Evolutionary conservation across 805 yeast genomes (phyloP).

Genomic region (Saccharomycopsis microspora): DNA sequence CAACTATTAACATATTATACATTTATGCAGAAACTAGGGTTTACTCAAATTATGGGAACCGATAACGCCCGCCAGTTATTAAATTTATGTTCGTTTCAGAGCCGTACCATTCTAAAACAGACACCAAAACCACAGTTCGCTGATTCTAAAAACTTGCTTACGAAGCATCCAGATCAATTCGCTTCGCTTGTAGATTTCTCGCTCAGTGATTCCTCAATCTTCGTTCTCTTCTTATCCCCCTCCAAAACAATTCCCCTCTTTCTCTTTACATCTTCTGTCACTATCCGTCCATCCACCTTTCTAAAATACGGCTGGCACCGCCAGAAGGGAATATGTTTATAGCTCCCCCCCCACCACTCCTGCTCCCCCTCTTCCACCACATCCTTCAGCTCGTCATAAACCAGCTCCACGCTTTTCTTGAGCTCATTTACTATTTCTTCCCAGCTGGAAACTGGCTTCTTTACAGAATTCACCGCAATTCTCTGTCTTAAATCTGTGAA

Average conservation of each 20-base stretch:
- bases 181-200: not conserved
- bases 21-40: no score
- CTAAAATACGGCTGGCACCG: constrained; percentile 93
- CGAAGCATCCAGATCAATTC: not conserved
- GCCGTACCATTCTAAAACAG: no score
- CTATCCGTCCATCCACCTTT: constrained; percentile 59
- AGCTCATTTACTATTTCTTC: constrained; percentile 52
- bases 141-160: not conserved
- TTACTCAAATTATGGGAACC: no score
- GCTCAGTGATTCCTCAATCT: not conserved
- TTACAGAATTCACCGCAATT: constrained; percentile 35
- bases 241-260: not conserved
- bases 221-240: constrained; percentile 1
- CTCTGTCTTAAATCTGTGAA: constrained; percentile 71
- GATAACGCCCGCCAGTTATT: no score
- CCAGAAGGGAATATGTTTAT: constrained; percentile 85
- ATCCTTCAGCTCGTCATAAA: constrained; percentile 42
- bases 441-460: constrained; percentile 35
- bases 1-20: no score
- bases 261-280: constrained; percentile 1
- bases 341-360: constrained; percentile 23
- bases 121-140: no score
- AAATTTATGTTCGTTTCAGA: no score
- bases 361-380: constrained; percentile 48
- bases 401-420: constrained; percentile 49